phyloP scores from a whole-genome alignment of 2,329 filamentous ascomycete species.

The Microsporum audouinii region DNA sequence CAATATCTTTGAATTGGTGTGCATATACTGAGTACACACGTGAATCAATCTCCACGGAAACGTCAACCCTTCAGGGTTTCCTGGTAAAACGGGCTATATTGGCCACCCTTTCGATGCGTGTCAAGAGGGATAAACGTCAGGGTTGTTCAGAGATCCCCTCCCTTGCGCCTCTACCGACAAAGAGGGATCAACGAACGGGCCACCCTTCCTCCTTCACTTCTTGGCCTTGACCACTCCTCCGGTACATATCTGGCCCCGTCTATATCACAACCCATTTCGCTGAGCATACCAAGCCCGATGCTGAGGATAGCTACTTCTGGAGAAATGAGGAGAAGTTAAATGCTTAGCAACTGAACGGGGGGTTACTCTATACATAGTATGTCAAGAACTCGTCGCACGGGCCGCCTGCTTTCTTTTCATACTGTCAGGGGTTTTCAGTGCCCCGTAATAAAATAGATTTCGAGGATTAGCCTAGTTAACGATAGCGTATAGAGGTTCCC shows the following conservation, averaged over 20 bases:
- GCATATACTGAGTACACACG: not conserved
- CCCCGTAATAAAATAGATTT: not conserved
- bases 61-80: not conserved
- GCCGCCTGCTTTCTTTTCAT: not conserved
- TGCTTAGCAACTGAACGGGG: not conserved
- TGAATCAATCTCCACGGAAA: not conserved
- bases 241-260: not conserved
- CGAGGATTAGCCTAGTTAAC: not conserved
- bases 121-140: not conserved
- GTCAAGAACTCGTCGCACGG: not conserved
- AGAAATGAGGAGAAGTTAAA: not conserved
- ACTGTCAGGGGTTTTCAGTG: not conserved
- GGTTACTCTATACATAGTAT: not conserved
- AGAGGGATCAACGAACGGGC: not conserved
- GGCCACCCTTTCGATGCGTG: not conserved
- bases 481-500: not conserved
- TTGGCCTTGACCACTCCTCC: not conserved
- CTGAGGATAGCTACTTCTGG: not conserved
- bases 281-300: too few species aligned
- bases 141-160: not conserved
- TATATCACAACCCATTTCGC: too few species aligned
- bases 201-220: not conserved
- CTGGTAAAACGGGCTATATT: too few species aligned
- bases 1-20: not conserved
- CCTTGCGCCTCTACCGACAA: not conserved